Base-by-base conservation (phyloP, 2,329 filamentous ascomycete genomes). In the Curvularia sp. region DNA sequence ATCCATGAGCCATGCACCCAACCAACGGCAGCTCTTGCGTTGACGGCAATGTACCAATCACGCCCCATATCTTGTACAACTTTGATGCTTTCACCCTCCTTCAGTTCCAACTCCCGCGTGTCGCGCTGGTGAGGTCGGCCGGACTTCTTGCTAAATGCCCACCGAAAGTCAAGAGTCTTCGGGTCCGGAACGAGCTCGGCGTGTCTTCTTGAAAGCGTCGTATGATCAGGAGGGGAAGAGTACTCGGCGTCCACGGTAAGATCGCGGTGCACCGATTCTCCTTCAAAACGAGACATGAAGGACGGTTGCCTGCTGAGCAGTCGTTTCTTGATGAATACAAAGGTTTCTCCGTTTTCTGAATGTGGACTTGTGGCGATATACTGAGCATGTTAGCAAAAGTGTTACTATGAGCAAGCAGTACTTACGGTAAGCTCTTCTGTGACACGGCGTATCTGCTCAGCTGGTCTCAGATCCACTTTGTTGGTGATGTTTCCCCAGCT, bases 1-100 rank as follows among this genome's bases (percentile, higher is more conserved):
- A 76, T 51, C 65, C 66, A 72, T 4, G 61, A 60, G n/a, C 59
- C 56, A 28, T 73, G 73, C 1, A 66, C 66, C 43, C 54, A 76
- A 1, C 73, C 74, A 30, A 63, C 59, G 4, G 48, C 0, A 1
- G 58, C 63, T n/a, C 54, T 35, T 20, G 18, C 50, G 7, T 63
- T 61, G 38, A 66, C 35, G 1, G 50, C 69, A 1, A 72, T 24
- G 24, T 53, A 67, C 74, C 73, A 76, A 8, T 66, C 48, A 6
- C 64, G 60, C 1, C 69, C 72, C 53, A 55, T 60, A 1, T 73
- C 60, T 15, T 60, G 26, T 12, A 74, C 43, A 1, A 75, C 58
- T 31, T 70, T 68, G 50, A 76, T 26, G 10, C 30, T 61, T 38
- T 75, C 55, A 1, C 66, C 69, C 43, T 69, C 66, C 20, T 64